Percentiles rank a stretch among this genome's conserved stretches.
Evolutionary conservation across 2,329 filamentous ascomycete genomes (phyloP).

Genomic region (Aspergillus glaucus): DNA sequence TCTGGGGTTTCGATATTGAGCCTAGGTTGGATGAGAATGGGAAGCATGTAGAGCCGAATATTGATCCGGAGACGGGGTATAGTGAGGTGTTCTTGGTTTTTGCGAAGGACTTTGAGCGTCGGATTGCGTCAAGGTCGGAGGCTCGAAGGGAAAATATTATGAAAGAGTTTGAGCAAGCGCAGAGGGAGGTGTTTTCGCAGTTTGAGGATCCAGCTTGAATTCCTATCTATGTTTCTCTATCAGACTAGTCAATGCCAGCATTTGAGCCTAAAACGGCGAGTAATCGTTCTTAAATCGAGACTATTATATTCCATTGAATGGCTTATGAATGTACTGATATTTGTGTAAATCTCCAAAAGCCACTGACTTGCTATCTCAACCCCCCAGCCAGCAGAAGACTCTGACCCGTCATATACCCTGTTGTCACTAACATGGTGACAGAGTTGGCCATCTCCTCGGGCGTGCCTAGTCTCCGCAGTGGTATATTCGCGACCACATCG

Average conservation of each 20-base stretch:
- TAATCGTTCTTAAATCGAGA: no score
- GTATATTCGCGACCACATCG: conserved; percentile 55
- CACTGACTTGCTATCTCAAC: conserved; percentile 35
- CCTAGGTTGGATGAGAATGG: conserved; percentile 20
- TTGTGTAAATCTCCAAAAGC: no score
- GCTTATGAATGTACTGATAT: no score
- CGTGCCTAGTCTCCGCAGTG: conserved; percentile 52
- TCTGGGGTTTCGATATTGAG: conserved; percentile 48
- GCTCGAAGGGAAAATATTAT: conserved; percentile 26
- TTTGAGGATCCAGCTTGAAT: conserved; percentile 7
- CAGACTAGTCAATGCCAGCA: neutral
- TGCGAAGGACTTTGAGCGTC: conserved; percentile 27
- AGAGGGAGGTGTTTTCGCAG: conserved; percentile 18
- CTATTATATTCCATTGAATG: no score
- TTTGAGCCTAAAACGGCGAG: no score
- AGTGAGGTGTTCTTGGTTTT: conserved; percentile 30
- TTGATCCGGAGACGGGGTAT: conserved; percentile 15
- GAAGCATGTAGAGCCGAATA: conserved; percentile 19
- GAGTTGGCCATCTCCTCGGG: conserved; percentile 56
- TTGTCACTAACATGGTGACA: conserved; percentile 54
- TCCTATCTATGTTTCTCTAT: neutral
- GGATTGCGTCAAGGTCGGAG: conserved; percentile 23
- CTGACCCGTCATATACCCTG: conserved; percentile 55
- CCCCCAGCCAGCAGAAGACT: conserved; percentile 50
- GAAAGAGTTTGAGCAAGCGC: conserved; percentile 22